A percentile compares a stretch with the other conserved stretches of the same genome.
Conservation (phyloP, 2,329 filamentous ascomycete species). For the Colletotrichum sp. region DNA sequence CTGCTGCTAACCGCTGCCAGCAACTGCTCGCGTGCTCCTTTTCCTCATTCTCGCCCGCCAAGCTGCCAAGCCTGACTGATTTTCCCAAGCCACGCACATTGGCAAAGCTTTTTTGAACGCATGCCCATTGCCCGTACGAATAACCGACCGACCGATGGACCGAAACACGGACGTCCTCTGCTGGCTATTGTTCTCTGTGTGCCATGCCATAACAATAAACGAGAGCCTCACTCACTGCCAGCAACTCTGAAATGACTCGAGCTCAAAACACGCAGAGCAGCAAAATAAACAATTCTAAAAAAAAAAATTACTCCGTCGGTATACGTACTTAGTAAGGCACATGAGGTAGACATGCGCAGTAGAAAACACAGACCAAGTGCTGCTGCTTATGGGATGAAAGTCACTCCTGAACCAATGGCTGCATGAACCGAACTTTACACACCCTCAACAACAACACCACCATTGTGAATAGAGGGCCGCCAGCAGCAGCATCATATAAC, state of each 20-base stretch:
- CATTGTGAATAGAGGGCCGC: neutral
- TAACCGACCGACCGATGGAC: too few relatives aligned
- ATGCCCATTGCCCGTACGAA: too few relatives aligned
- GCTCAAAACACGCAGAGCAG: neutral
- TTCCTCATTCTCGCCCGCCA: constrained; percentile 11
- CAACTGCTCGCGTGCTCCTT: constrained; percentile 19
- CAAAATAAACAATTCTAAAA: neutral
- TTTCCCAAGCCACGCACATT: constrained; percentile 15
- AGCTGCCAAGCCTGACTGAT: constrained; percentile 8
- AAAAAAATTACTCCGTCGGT: neutral
- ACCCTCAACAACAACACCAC: neutral
- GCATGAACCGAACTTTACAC: neutral
- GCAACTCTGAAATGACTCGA: neutral
- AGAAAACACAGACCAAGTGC: neutral
- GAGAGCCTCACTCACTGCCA: neutral
- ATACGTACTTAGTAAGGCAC: neutral
- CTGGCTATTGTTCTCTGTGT: neutral
- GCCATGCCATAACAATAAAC: neutral
- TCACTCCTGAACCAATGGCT: neutral
- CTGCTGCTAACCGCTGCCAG: constrained; percentile 11
- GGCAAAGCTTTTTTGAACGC: constrained; percentile 22
- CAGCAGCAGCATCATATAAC: neutral
- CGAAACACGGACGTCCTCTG: too few relatives aligned
- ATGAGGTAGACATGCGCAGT: neutral
- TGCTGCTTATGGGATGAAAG: neutral